A percentile compares a stretch with the other conserved stretches of the same genome.
Evolutionary conservation across 352 stramenopile species (phyloP).

Genomic region (Thraustotheca clavata): DNA sequence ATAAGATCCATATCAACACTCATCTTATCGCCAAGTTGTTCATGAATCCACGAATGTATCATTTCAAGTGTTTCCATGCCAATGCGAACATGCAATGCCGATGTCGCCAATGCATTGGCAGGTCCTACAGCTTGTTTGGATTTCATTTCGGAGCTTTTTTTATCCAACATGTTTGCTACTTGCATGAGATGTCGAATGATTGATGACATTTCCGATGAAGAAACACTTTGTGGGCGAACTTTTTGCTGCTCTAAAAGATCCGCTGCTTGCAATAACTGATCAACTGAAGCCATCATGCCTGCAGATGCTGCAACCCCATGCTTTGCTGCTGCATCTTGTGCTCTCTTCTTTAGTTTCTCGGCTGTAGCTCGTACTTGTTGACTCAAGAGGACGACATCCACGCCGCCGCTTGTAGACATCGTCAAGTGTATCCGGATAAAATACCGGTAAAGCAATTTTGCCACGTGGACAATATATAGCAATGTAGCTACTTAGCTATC

Average conservation of each 20-base stretch:
- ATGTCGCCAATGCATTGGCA: slow-evolving; percentile 5
- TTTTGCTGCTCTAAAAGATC: slow-evolving; percentile 16
- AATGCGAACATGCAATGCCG: slow-evolving; percentile 12
- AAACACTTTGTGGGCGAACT: neutral
- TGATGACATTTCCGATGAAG: neutral
- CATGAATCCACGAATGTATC: slow-evolving; percentile 7
- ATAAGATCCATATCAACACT: slow-evolving; percentile 4
- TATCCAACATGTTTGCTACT: slow-evolving; percentile 14
- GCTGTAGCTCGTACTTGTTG: slow-evolving; percentile 8
- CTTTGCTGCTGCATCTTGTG: slow-evolving; percentile 11
- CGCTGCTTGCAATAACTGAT: slow-evolving; percentile 12
- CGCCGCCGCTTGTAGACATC: no score
- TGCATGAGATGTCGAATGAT: slow-evolving; percentile 8
- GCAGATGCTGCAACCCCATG: slow-evolving; percentile 1
- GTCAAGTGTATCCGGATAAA: no score
- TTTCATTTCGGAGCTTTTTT: slow-evolving; percentile 21
- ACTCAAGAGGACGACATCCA: slow-evolving; percentile 12
- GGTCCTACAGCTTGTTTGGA: slow-evolving; percentile 16
- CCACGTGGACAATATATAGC: no score
- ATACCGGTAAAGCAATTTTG: no score
- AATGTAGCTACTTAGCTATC: no score
- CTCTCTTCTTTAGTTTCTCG: slow-evolving; percentile 16
- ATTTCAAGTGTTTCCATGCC: slow-evolving; percentile 1
- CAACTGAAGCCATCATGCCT: slow-evolving; percentile 2
- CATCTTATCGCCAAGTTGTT: neutral